Percentiles rank a stretch among this genome's conserved stretches.
Conservation (phyloP, 352 stramenopile species). For the Phytophthora fragariae region DNA sequence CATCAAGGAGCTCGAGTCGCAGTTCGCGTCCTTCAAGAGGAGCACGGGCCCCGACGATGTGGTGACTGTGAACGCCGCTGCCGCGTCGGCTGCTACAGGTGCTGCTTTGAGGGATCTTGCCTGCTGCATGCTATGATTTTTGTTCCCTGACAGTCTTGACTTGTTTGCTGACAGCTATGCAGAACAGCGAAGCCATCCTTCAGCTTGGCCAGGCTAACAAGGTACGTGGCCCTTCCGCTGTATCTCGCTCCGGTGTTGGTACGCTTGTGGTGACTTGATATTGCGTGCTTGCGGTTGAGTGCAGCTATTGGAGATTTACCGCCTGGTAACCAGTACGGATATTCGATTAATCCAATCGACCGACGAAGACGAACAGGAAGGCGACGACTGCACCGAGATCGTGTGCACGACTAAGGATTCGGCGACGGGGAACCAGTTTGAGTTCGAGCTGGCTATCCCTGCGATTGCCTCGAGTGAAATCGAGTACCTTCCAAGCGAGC, state of each 20-base stretch:
- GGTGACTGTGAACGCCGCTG: constrained; percentile 44
- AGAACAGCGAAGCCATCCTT: constrained; percentile 53
- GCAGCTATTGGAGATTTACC: constrained; percentile 82
- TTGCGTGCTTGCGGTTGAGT: constrained; percentile 6
- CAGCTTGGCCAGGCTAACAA: constrained; percentile 80
- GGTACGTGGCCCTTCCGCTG: constrained; percentile 29
- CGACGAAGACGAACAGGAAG: constrained; percentile 62
- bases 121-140: not conserved
- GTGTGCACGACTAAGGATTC: constrained; percentile 75
- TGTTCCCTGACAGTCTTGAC: not conserved
- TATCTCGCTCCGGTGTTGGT: not conserved
- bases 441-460: constrained; percentile 82
- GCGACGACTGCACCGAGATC: constrained; percentile 67
- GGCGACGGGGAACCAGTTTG: constrained; percentile 67
- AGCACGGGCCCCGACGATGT: constrained; percentile 49
- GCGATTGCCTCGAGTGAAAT: constrained; percentile 71
- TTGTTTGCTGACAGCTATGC: constrained; percentile 30
- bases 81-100: constrained; percentile 39
- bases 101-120: not conserved
- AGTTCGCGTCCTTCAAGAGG: constrained; percentile 60
- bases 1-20: constrained; percentile 64
- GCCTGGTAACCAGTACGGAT: constrained; percentile 78
- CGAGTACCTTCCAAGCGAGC: constrained; percentile 80
- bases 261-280: not conserved
- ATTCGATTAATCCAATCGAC: constrained; percentile 74